Base-by-base conservation (phyloP, 345 rosid genomes). In the Draba incana region DNA sequence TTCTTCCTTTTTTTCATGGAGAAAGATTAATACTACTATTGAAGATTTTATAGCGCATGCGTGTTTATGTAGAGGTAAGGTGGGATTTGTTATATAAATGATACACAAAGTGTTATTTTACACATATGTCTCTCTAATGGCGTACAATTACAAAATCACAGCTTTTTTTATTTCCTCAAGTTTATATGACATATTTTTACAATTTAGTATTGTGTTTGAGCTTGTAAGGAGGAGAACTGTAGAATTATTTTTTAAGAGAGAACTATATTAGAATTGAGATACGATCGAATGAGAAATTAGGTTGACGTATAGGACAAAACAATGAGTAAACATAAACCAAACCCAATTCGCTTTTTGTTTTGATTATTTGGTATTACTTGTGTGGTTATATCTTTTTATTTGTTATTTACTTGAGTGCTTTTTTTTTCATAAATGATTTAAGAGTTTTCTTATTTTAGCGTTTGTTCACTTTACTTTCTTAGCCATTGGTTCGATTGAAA, bases 101-200 rank as follows among this genome's bases (percentile, higher is more conserved):
- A 77, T 85, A 78, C 72, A 73, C 77, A 77, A 72, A 75, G 53
- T 4, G 24, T 82, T 83, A 84, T 84, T 80, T 46, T 68, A 39
- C 68, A 74, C 51, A 23, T 72, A 70, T 78, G 96, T 89, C 79
- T 75, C 86, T 86, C 68, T 79, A 84, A 76, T 92, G 98, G 96
- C 81, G 81, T 77, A 80, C 98, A 89, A 52, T 85, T 79, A 77
- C 96, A 85, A 66, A 71, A 71, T 75, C 77, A 44, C 69, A 85
- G 78, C 70, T 73, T 78, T 77, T 74, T 44, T 10, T 42, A 20
- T 57, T 61, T 43, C 38, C 56, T 27, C 43, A 45, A 74, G 44
- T 58, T 58, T 33, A 52, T 48, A 5, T 31, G 31, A 31, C 7
- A 25, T 3, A 41, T 38, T 2, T 10, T 37, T 10, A 12, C 2